A percentile compares a stretch with the other conserved stretches of the same genome.
Evolutionary conservation across 148 eudicot genomes (phyloP).

Genomic region (Camellia lanceoleosa): DNA sequence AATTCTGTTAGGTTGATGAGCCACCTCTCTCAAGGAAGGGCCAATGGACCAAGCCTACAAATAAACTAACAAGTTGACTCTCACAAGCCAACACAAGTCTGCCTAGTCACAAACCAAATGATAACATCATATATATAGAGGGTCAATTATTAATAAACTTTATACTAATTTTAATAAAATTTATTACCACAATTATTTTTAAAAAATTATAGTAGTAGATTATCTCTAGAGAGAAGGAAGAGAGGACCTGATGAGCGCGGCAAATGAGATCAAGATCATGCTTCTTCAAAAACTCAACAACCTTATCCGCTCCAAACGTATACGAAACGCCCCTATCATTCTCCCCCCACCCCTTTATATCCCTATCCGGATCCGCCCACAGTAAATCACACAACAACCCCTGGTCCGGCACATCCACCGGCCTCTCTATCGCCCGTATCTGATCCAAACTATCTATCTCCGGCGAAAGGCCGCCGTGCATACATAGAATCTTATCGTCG

Average conservation of each 20-base stretch:
- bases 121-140: too few relatives aligned
- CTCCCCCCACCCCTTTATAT: slow-evolving; percentile 2
- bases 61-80: too few relatives aligned
- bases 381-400: neutral
- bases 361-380: slow-evolving; percentile 5
- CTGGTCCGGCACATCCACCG: slow-evolving; percentile 3
- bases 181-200: neutral
- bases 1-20: too few relatives aligned
- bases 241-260: neutral
- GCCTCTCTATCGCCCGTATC: neutral
- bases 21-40: too few relatives aligned
- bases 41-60: too few relatives aligned
- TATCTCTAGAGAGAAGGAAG: neutral
- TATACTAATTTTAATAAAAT: too few relatives aligned
- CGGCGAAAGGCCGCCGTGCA: slow-evolving; percentile 1
- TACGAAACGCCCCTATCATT: slow-evolving; percentile 1
- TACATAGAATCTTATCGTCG: slow-evolving; percentile 1
- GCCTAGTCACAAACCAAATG: too few relatives aligned
- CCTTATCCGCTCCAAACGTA: neutral
- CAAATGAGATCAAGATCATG: slow-evolving; percentile 6
- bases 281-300: neutral
- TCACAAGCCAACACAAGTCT: too few relatives aligned
- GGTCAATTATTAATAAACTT: too few relatives aligned
- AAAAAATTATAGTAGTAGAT: neutral
- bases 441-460: slow-evolving; percentile 5